Percentiles rank a stretch among this genome's conserved stretches.
phyloP scores from a whole-genome alignment of 257 asterid species.

The Solanum boliviense region DNA sequence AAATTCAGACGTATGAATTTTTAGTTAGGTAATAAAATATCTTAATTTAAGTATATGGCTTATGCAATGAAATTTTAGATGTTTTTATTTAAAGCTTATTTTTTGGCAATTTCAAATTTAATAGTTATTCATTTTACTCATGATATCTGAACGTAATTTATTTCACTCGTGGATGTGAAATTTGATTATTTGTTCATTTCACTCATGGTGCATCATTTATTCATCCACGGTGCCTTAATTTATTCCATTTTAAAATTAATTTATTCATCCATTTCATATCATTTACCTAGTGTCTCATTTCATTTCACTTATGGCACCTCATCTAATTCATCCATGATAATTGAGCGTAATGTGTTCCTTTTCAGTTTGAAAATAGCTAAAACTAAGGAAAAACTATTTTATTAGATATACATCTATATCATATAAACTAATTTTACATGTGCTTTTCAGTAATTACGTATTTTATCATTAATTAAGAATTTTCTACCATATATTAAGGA shows the following conservation, averaged over 20 bases:
- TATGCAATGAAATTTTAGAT: not conserved
- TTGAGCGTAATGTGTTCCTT: no score
- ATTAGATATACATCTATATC: no score
- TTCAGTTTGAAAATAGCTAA: no score
- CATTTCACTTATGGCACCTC: not conserved
- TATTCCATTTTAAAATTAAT: no score
- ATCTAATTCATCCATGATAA: not conserved
- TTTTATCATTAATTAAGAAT: no score
- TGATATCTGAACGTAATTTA: not conserved
- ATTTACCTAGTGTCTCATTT: not conserved
- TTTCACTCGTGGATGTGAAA: fast-evolving
- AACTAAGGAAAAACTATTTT: no score
- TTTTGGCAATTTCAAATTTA: no score
- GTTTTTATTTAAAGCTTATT: no score
- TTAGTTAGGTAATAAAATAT: not conserved
- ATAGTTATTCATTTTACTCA: not conserved
- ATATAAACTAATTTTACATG: no score
- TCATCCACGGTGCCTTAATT: not conserved
- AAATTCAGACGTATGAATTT: not conserved
- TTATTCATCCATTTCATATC: not conserved
- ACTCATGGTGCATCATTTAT: not conserved
- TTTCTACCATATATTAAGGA: no score
- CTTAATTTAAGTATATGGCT: not conserved
- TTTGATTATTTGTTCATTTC: not conserved
- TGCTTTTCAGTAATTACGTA: no score